Conservation (phyloP, 768 basidiomycete genomes). For the Vishniacozyma victoriae region DNA sequence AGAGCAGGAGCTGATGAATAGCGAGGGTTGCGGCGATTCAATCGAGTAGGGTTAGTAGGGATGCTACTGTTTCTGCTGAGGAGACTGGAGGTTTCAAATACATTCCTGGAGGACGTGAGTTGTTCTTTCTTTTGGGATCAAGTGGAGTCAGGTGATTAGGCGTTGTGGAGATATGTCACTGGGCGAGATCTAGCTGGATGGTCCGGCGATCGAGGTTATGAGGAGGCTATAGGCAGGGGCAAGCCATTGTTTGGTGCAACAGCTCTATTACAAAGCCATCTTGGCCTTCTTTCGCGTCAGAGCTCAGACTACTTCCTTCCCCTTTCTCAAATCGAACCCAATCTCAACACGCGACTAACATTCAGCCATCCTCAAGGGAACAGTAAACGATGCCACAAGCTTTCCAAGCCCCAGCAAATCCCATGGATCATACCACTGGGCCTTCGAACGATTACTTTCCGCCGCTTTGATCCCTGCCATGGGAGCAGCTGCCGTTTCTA, state of each 20-base stretch:
- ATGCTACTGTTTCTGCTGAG: conserved; percentile 28
- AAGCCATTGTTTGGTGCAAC: neutral
- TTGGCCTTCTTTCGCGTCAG: neutral
- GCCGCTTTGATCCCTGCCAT: conserved; percentile 84
- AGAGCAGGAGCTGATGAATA: conserved; percentile 5
- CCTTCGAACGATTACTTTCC: conserved; percentile 86
- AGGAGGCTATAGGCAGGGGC: neutral
- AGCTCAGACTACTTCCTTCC: no score
- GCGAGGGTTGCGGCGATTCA: conserved; percentile 30
- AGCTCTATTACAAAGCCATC: neutral
- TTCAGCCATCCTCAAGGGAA: conserved; percentile 76
- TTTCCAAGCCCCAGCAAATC: conserved; percentile 75
- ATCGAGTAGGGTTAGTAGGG: conserved; percentile 17
- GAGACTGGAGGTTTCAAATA: conserved; percentile 47
- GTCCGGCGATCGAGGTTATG: neutral
- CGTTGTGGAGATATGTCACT: neutral
- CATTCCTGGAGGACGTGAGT: conserved; percentile 49
- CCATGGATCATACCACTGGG: conserved; percentile 86
- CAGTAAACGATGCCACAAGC: conserved; percentile 87
- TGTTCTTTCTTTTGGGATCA: neutral
- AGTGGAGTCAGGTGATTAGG: neutral
- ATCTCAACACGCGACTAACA: no score
- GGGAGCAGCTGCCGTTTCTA: conserved; percentile 74
- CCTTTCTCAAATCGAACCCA: no score
- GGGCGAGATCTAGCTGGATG: neutral